These are phyloP conservation scores for Canariomyces notabilis DNA, from an alignment of 2,329 filamentous ascomycete species.

Conservation along the genomic window DNA sequence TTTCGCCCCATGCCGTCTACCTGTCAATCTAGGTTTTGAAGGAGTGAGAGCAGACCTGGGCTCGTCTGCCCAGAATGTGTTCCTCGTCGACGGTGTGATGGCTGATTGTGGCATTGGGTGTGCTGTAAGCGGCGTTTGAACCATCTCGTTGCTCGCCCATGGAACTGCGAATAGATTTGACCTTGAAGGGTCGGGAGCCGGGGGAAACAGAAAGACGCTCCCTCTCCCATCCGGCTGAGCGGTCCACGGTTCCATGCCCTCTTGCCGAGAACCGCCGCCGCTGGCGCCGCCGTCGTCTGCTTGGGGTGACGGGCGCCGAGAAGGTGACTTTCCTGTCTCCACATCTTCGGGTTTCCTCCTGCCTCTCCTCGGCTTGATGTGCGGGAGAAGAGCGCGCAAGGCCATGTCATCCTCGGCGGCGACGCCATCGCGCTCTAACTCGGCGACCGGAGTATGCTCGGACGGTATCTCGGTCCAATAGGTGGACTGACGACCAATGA, in stretches of 20 bases:
- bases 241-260: slow-evolving; percentile 48
- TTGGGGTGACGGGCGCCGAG: slow-evolving; percentile 51
- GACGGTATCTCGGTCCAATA: slow-evolving; percentile 76
- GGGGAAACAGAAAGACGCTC: slow-evolving; percentile 34
- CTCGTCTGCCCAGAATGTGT: slow-evolving; percentile 57
- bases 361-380: slow-evolving; percentile 60
- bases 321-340: slow-evolving; percentile 42
- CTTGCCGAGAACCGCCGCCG: slow-evolving; percentile 42
- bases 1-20: slow-evolving; percentile 69
- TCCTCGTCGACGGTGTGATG: slow-evolving; percentile 59
- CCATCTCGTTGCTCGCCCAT: slow-evolving; percentile 48
- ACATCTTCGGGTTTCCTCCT: slow-evolving; percentile 61
- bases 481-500: slow-evolving; percentile 68
- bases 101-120: slow-evolving; percentile 78
- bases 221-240: slow-evolving; percentile 39
- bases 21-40: slow-evolving; percentile 46
- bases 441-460: slow-evolving; percentile 55
- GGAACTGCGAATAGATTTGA: slow-evolving; percentile 34
- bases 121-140: slow-evolving; percentile 59
- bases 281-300: slow-evolving; percentile 26
- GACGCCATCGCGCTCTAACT: slow-evolving; percentile 72
- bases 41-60: slow-evolving; percentile 72
- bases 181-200: slow-evolving; percentile 34
- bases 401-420: slow-evolving; percentile 84
- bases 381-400: slow-evolving; percentile 74